phyloP scores from a whole-genome alignment of 129 eudicot genomes.

The Flaveria brownii region DNA sequence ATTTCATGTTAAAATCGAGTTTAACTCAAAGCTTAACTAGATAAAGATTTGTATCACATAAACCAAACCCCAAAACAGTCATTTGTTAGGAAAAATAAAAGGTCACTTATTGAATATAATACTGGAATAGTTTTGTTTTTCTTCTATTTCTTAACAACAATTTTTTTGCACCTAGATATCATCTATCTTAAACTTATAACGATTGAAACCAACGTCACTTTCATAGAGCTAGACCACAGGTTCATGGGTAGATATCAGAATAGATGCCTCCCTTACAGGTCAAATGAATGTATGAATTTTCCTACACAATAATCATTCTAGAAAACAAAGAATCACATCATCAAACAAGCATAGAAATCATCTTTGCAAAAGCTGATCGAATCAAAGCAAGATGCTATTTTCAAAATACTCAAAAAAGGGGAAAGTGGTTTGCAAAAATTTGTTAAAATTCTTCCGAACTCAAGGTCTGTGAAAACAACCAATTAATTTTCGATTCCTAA shows the following conservation, averaged over 20 bases:
- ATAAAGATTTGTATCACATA: not conserved
- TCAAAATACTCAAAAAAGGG: no score
- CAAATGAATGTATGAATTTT: conserved; percentile 23
- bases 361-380: conserved; percentile 2
- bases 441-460: no score
- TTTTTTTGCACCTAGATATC: no score
- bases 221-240: no score
- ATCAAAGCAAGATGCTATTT: not conserved
- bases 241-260: not conserved
- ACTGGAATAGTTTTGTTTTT: no score
- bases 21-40: not conserved
- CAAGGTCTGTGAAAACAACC: not conserved
- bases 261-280: not conserved
- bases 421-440: no score
- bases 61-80: not conserved
- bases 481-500: not conserved
- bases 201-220: no score
- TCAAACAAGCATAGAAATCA: not conserved
- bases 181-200: no score
- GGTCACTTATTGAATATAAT: not conserved
- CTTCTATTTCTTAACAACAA: no score
- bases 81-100: not conserved
- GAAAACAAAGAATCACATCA: conserved; percentile 20
- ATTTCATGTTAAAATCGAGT: not conserved
- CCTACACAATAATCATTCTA: conserved; percentile 25